A percentile compares a stretch with the other conserved stretches of the same genome.
These are phyloP conservation scores for Diutina sp. DNA, from an alignment of 1,139 yeast genomes.

Conservation along the genomic window DNA sequence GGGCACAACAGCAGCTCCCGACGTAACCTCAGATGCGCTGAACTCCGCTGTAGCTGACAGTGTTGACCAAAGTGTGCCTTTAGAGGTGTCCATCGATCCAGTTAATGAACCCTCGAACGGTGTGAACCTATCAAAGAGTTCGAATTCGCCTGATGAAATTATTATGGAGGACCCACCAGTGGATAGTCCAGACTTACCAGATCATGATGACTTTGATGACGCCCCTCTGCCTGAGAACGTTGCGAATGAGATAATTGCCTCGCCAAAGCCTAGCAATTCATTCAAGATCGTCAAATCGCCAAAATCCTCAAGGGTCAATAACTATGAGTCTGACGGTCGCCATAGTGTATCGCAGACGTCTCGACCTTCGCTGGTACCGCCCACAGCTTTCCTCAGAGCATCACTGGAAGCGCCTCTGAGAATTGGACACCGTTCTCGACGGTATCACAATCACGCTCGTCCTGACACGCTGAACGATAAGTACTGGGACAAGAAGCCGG, in stretches of 20 bases:
- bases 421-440: background rate
- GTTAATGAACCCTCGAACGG: background rate
- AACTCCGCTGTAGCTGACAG: too few species aligned
- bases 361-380: background rate
- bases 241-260: background rate
- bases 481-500: slow-evolving; percentile 1
- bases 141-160: too few species aligned
- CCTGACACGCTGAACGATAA: background rate
- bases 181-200: background rate
- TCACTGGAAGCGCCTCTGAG: background rate
- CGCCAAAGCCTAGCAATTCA: background rate
- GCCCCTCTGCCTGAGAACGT: background rate
- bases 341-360: background rate
- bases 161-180: background rate
- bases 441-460: background rate
- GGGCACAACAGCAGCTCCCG: too few species aligned
- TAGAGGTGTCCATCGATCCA: background rate
- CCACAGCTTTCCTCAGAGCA: background rate
- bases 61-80: too few species aligned
- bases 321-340: background rate
- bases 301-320: background rate
- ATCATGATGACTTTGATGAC: background rate
- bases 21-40: too few species aligned
- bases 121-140: too few species aligned
- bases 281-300: background rate